phyloP scores from a whole-genome alignment of 2,329 filamentous ascomycete species.

The Scedosporium minutisporum region DNA sequence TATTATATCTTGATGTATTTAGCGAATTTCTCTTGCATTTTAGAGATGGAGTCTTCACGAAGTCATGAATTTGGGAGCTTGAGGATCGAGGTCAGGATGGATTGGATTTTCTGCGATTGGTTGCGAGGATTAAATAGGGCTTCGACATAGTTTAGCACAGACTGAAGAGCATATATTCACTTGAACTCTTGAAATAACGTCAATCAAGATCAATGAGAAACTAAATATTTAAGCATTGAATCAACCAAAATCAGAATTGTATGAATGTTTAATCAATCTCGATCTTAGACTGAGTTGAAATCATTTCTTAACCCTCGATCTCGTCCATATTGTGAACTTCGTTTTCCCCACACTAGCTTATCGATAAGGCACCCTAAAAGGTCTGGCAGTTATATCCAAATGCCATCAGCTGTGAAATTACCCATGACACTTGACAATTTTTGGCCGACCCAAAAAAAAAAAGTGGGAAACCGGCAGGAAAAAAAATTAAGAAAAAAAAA shows the following conservation, averaged over 20 bases:
- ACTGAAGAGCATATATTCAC: neutral
- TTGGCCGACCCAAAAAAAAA: neutral
- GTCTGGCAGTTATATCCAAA: neutral
- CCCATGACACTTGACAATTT: neutral
- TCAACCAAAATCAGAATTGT: too few species aligned
- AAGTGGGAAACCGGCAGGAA: neutral
- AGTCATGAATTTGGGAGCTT: neutral
- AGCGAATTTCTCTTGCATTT: neutral
- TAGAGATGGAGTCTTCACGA: slow-evolving; percentile 3
- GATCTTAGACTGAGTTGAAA: too few species aligned
- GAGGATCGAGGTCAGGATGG: neutral
- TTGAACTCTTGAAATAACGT: neutral
- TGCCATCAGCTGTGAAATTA: neutral
- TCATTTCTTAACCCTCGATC: neutral
- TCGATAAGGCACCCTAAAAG: neutral
- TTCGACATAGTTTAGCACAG: neutral
- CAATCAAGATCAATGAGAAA: too few species aligned
- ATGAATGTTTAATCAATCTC: too few species aligned
- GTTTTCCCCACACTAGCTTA: neutral
- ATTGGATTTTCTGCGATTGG: neutral
- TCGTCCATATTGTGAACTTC: neutral
- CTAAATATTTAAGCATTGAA: too few species aligned
- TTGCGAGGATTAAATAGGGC: neutral
- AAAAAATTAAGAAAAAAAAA: neutral
- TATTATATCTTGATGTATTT: neutral